Base-by-base conservation (phyloP, 2,329 filamentous ascomycete genomes). In the Paramyrothecium roridum region DNA sequence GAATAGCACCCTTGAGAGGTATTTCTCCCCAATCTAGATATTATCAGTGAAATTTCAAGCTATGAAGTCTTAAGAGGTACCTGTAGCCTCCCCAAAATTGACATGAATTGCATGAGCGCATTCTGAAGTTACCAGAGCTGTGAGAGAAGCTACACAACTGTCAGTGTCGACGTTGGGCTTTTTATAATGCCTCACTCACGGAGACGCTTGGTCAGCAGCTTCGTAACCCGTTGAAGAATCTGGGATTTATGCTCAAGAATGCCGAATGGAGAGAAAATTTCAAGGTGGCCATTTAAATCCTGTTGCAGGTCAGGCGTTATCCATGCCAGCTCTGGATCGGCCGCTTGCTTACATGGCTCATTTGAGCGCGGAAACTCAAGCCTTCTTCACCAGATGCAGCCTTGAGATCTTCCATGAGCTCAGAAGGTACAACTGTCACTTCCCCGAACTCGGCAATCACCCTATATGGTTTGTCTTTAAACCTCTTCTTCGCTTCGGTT, bases 221-320 rank as follows among this genome's bases (percentile, higher is more conserved):
- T 50, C 21, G n/a, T 22, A 30, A 50, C 48, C 16, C 8, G 3
- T 22, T 50, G 48, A 17, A 50, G 23, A 22, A 50, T 8, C 6
- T 21, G 21, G n/a, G 20, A 20, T n/a, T 50, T 23, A n/a, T 26
- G 17, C 3, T 8, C 8, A 22, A 21, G 8, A n/a, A 23, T 3
- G 23, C 19, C 23, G 23, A 50, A 50, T 21, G 48, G 21, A 11
- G 48, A 19, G 21, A 55, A 55, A 3, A 26, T 43, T 11, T 40
- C 50, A 8, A 55, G 45, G 47, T 55, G 43, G 30, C 37, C 50
- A 33, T 52, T 47, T 17, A 55, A 55, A 45, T 51, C 51, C 30
- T 55, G n/a, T n/a, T n/a, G n/a, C n/a, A n/a, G n/a, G n/a, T n/a
- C 8, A n/a, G 22, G 16, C 45, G n/a, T n/a, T n/a, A n/a, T n/a